Evolutionary conservation across 2,329 filamentous ascomycete genomes (phyloP), one percentile per base, ranked within the genome.

Genomic region (Fusarium pseudoanthophilum): DNA sequence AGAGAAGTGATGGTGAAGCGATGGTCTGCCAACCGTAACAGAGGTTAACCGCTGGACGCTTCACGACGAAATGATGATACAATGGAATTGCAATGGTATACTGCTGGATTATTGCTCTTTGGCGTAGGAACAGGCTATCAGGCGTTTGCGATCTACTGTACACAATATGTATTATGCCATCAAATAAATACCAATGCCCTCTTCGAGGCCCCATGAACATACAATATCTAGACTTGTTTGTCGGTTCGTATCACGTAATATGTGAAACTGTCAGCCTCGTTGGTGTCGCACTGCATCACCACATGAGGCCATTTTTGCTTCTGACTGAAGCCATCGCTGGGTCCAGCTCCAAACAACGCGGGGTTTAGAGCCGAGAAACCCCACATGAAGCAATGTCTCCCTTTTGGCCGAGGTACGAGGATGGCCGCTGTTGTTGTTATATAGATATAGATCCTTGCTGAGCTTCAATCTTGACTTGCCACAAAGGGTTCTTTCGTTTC

Each of bases 21-120:
- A 70, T 98, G 95, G 94, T 90, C 93, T 55, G 92, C 92, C 56
- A 97, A 97, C 81, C 88, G 95, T 45, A 95, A 91, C 81, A 83
- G 85, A 60, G 62, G 62, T 3, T 67, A 39, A 69, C 30, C 4
- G 42, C 10, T 37, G 11, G 24, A 45, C 7, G 34, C 30, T 56
- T 58, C 28, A 36, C 26, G 26, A 43, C 34, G 36, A 53, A 36
- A 39, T 30, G 42, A 42, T 24, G 40, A 24, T 42, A 16, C 3
- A 28, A 39, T 32, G 34, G 39, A 37, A 34, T 16, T n/a, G 37
- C 66, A 72, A 68, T 66, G 28, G 28, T 60, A 59, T 55, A 37
- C 36, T 21, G 30, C 45, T 37, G 64, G 52, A 60, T 46, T 34
- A 30, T 46, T 55, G 24, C 24, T 64, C 26, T 42, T 55, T 32